These are phyloP conservation scores for Agrostemma githago DNA, from an alignment of 148 eudicot genomes.

Conservation along the genomic window DNA sequence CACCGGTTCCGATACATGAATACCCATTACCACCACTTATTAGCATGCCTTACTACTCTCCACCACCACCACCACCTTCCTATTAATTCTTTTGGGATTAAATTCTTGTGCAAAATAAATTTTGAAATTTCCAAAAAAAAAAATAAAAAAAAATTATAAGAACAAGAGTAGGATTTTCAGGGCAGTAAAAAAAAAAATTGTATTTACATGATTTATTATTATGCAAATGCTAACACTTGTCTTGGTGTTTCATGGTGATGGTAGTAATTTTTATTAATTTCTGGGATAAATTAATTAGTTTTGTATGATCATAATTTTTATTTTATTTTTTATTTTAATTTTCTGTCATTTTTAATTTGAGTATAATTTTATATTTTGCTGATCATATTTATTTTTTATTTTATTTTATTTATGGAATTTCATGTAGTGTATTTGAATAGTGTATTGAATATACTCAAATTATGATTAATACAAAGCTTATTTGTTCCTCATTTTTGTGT, in stretches of 20 bases:
- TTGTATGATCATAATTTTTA: neutral
- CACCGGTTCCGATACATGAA: constrained; percentile 44
- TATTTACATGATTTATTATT: constrained; percentile 38
- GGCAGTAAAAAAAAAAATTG: constrained; percentile 30
- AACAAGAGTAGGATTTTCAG: constrained; percentile 39
- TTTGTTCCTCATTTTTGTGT: neutral
- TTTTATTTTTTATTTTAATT: constrained; percentile 30
- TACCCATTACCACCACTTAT: constrained; percentile 57
- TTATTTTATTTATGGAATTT: neutral
- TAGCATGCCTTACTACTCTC: constrained; percentile 25
- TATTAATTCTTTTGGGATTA: constrained; percentile 73
- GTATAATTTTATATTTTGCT: constrained; percentile 35
- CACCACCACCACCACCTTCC: constrained; percentile 88
- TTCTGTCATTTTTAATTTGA: constrained; percentile 29
- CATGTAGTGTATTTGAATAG: neutral
- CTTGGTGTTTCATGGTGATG: constrained; percentile 36
- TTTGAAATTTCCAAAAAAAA: constrained; percentile 5
- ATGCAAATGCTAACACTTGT: constrained; percentile 33
- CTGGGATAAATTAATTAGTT: constrained; percentile 2
- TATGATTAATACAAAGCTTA: neutral
- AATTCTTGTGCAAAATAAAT: constrained; percentile 33
- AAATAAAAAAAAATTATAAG: constrained; percentile 29
- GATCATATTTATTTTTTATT: neutral
- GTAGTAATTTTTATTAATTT: constrained; percentile 33
- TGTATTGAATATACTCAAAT: neutral